Conservation (phyloP, 768 basidiomycete species). For the Mycena rosella region DNA sequence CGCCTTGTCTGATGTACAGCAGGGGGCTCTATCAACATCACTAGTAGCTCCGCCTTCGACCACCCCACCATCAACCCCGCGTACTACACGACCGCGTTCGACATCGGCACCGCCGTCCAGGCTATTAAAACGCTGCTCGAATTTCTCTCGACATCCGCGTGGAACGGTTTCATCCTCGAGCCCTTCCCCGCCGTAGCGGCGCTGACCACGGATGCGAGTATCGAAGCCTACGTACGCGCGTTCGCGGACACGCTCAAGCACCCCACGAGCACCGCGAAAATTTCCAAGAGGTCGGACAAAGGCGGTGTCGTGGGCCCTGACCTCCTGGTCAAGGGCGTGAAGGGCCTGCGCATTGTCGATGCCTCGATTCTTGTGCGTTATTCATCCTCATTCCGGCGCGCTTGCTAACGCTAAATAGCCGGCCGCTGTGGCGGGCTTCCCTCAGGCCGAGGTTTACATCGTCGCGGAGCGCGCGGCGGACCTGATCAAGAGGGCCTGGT, state of each 20-base stretch:
- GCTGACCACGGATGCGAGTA: not conserved
- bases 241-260: not conserved
- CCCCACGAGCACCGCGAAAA: not conserved
- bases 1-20: no score
- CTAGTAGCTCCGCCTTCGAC: conserved; percentile 1
- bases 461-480: no score
- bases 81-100: not conserved
- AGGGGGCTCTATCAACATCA: conserved; percentile 23
- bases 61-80: not conserved
- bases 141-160: not conserved
- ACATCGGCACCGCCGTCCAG: not conserved
- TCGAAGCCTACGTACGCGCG: not conserved
- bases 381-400: not conserved
- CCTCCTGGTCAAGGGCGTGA: not conserved
- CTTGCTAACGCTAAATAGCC: no score
- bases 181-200: not conserved
- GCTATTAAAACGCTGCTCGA: not conserved
- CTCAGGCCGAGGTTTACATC: no score
- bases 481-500: no score
- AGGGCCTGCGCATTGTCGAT: not conserved
- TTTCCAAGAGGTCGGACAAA: not conserved
- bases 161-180: not conserved
- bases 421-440: no score
- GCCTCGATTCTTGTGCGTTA: not conserved
- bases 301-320: not conserved